These are phyloP conservation scores for Phylloporus sp. DNA, from an alignment of 768 basidiomycete genomes.

Conservation along the genomic window DNA sequence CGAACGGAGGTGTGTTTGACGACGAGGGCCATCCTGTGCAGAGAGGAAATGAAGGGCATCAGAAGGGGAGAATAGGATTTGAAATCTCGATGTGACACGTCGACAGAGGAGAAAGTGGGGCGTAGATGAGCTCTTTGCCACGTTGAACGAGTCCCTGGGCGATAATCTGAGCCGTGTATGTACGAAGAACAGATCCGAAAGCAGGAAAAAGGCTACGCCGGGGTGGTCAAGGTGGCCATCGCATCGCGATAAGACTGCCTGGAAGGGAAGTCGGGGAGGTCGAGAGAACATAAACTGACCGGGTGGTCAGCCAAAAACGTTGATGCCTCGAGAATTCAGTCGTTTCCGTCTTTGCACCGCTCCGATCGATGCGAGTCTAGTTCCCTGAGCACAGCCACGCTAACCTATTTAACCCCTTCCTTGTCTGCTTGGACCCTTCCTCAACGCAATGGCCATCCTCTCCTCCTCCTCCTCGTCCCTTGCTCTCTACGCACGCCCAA, in stretches of 20 bases:
- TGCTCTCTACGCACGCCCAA: constrained; percentile 43
- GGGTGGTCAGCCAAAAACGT: no score
- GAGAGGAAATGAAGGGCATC: constrained; percentile 4
- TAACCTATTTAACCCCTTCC: no score
- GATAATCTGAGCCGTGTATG: constrained; percentile 54
- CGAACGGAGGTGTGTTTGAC: constrained; percentile 70
- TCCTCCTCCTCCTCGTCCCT: constrained; percentile 18
- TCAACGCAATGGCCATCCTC: no score
- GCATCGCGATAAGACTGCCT: no score
- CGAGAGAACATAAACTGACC: no score
- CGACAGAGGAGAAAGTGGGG: neutral
- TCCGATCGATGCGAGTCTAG: no score
- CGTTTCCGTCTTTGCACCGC: constrained; percentile 18
- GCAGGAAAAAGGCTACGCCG: constrained; percentile 38
- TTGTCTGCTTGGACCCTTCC: no score
- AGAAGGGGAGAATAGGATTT: constrained; percentile 3
- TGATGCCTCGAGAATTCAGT: constrained; percentile 25
- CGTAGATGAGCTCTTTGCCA: constrained; percentile 68
- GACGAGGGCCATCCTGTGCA: constrained; percentile 66
- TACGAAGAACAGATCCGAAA: constrained; percentile 13
- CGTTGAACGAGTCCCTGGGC: constrained; percentile 48
- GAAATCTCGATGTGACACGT: constrained; percentile 15
- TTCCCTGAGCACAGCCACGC: no score
- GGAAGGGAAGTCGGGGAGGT: no score
- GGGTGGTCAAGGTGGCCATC: no score